Evolutionary conservation across 345 rosid genomes (phyloP).

Genomic region (Eucalyptus decipiens): DNA sequence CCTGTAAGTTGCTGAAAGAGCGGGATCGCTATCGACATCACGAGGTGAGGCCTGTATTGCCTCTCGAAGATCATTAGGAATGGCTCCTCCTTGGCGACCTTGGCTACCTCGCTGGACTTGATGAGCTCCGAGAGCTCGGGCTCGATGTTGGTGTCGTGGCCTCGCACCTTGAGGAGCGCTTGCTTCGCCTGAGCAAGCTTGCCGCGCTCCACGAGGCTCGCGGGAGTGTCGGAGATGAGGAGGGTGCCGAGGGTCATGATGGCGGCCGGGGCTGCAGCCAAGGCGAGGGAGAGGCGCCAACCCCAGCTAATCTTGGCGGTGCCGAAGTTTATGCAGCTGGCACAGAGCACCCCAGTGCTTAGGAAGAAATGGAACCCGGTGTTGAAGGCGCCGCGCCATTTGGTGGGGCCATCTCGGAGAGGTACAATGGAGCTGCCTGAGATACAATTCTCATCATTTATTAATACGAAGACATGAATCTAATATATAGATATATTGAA

Average conservation of each 20-base stretch:
- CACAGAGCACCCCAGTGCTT: slow-evolving; percentile 44
- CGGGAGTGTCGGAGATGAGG: slow-evolving; percentile 57
- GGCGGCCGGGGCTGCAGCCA: slow-evolving; percentile 56
- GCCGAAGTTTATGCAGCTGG: slow-evolving; percentile 49
- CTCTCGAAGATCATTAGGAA: slow-evolving; percentile 38
- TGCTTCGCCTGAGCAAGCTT: slow-evolving; percentile 32
- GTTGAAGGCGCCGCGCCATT: slow-evolving; percentile 75
- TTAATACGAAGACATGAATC: background rate
- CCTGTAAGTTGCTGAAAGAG: slow-evolving; percentile 68
- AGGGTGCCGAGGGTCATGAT: slow-evolving; percentile 63
- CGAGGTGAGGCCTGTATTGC: slow-evolving; percentile 51
- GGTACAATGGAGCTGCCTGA: slow-evolving; percentile 72
- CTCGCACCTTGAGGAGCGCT: slow-evolving; percentile 35
- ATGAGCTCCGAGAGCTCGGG: slow-evolving; percentile 39
- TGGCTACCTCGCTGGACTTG: slow-evolving; percentile 34
- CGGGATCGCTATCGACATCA: slow-evolving; percentile 49
- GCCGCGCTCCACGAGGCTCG: slow-evolving; percentile 65
- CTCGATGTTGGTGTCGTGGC: slow-evolving; percentile 29
- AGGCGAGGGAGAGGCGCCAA: slow-evolving; percentile 73
- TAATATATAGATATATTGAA: background rate
- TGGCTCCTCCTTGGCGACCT: slow-evolving; percentile 30
- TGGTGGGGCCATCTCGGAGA: slow-evolving; percentile 78
- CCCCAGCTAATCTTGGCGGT: slow-evolving; percentile 48
- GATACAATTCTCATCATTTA: background rate
- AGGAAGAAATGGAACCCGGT: slow-evolving; percentile 61